Evolutionary conservation across 306 rosid species (phyloP), one percentile per base, ranked within the genome.

Genomic region (Cyclanthera cordifolia): DNA sequence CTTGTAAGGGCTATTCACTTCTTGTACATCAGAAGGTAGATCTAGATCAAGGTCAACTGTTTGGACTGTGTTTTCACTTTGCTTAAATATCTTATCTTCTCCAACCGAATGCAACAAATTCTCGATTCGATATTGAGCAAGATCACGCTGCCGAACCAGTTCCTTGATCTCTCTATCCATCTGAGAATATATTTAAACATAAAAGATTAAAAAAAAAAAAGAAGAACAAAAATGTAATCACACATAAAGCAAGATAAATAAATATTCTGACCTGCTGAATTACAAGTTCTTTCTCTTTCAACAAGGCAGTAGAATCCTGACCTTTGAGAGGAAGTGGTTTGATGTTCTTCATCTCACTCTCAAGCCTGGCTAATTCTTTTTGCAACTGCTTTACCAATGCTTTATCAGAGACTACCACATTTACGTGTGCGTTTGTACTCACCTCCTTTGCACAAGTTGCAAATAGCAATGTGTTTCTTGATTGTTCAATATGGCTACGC

Each of bases 401-500:
- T 80, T 92, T 92, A 80, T 92, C 98, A 39, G 98, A 84, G 77
- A 76, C 73, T 53, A 92, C 75, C 59, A 85, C 79, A 67, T 89
- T 92, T 72, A 92, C 93, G 67, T 76, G 80, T 74, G 98, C 96
- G 83, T 92, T 85, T 20, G 95, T 92, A 66, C 86, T 67, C 75
- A 92, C 98, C 80, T 85, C 86, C 67, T 89, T 87, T 19, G 98
- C 98, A 53, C 95, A 83, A 63, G 83, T 82, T 68, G 98, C 98
- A 66, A 92, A 92, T 65, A 87, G 75, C 45, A 92, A 80, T 34
- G 98, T 84, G 77, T 89, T 92, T 76, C 84, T 89, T 45, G 98
- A 87, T 80, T 92, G 98, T 80, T 89, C 96, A 58, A 80, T 80
- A 30, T 92, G 95, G 67, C 87, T 79, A 21, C 79, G 79, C 16